Evolutionary conservation across 257 asterid genomes (phyloP).

Genomic region (Echium plantagineum): DNA sequence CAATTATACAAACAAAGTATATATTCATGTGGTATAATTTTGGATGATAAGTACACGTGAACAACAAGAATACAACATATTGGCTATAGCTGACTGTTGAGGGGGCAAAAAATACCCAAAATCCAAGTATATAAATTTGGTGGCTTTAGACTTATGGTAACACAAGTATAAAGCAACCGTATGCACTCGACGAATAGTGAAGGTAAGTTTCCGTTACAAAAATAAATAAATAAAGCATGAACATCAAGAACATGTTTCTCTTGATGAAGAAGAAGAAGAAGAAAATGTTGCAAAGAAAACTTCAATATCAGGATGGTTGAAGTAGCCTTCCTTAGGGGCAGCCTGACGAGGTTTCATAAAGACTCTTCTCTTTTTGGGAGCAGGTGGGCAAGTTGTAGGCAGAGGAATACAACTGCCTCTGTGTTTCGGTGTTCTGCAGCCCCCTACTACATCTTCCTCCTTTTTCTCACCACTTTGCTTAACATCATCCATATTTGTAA

Average conservation of each 20-base stretch:
- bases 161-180: too few relatives aligned
- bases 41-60: too few relatives aligned
- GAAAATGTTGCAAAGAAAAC: slow-evolving; percentile 10
- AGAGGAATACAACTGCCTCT: slow-evolving; percentile 12
- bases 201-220: too few relatives aligned
- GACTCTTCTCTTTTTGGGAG: slow-evolving; percentile 16
- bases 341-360: slow-evolving; percentile 3
- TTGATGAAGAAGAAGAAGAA: slow-evolving; percentile 4
- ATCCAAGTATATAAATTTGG: background rate
- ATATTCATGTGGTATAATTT: background rate
- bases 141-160: too few relatives aligned
- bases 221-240: too few relatives aligned
- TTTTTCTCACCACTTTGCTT: background rate
- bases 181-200: too few relatives aligned
- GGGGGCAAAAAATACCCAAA: background rate
- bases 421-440: slow-evolving; percentile 20
- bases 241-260: background rate
- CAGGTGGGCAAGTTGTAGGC: slow-evolving; percentile 15
- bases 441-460: slow-evolving; percentile 14
- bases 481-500: background rate
- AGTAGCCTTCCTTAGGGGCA: slow-evolving; percentile 11
- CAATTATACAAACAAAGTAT: background rate
- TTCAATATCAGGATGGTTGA: slow-evolving; percentile 16
- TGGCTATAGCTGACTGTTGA: too few relatives aligned
- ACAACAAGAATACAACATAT: too few relatives aligned